Evolutionary conservation across 345 rosid species (phyloP).

Genomic region (Salix viminalis): DNA sequence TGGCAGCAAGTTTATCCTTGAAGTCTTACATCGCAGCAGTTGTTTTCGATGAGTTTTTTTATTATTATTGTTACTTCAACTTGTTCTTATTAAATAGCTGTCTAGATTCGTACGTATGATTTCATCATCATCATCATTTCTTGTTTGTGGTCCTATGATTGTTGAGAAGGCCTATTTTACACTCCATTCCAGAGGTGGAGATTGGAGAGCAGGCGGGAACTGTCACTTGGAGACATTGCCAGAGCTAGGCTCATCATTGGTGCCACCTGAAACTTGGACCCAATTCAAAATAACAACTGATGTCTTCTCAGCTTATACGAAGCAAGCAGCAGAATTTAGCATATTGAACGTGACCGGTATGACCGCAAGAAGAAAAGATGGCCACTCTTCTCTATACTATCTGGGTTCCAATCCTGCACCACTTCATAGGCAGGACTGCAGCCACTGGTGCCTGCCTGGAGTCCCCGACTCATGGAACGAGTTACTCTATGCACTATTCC

Average conservation of each 20-base stretch:
- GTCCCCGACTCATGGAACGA: conserved; percentile 54
- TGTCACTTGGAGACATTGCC: conserved; percentile 45
- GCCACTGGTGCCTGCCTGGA: conserved; percentile 59
- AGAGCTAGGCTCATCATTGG: conserved; percentile 31
- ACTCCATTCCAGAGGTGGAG: conserved; percentile 35
- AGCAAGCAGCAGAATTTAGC: conserved; percentile 9
- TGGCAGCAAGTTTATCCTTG: too few relatives aligned
- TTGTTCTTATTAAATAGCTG: too few relatives aligned
- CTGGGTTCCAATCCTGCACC: conserved; percentile 14
- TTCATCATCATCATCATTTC: background rate
- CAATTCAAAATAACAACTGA: conserved; percentile 26
- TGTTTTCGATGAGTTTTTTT: too few relatives aligned
- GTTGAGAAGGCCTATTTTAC: background rate
- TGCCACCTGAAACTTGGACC: conserved; percentile 35
- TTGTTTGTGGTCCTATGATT: background rate
- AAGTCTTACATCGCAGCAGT: too few relatives aligned
- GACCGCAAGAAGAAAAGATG: conserved; percentile 42
- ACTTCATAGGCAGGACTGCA: conserved; percentile 35
- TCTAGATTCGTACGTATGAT: too few relatives aligned
- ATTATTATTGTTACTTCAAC: too few relatives aligned
- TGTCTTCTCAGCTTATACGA: conserved; percentile 17
- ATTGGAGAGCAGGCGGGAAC: conserved; percentile 39
- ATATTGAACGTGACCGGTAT: conserved; percentile 37
- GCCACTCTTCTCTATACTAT: conserved; percentile 43
- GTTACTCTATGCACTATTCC: conserved; percentile 34